Evolutionary conservation across 179 eudicot species (phyloP), one percentile per base, ranked within the genome.

Genomic region (Beta macrorhiza): DNA sequence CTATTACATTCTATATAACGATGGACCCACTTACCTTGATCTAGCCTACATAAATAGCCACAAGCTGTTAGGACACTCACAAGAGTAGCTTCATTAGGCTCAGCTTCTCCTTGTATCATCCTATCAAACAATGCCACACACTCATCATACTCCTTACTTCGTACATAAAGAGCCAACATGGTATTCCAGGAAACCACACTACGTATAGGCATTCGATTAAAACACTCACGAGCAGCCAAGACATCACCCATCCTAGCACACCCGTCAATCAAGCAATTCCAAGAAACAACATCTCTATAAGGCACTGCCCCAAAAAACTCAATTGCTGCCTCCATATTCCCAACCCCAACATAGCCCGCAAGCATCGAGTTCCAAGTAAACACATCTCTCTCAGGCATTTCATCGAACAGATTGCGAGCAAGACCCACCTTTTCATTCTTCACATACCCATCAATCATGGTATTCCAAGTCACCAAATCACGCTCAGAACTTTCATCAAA

Each of bases 391-490:
- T 88, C 88, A 13, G 62, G 73, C 91, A 89, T 92, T 82, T 83
- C 88, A 83, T 92, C 88, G 17, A 92, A 92, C 79, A 90, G 22
- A 11, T 71, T 13, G 5, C 86, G 89, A 2, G 92, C 91, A 75
- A 77, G 44, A 53, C 72, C 83, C 67, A 89, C 79, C 53, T 83
- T 78, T 74, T 90, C 88, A 61, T 88, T 87, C 86, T 89, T 88
- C 72, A 87, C 90, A 76, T 83, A 89, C 82, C 91, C 91, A 83
- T 84, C 88, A 77, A 91, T 88, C 91, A 91, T 90, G 2, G 87
- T 83, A 82, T 89, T 91, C 93, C 93, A 90, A 71, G 86, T 85
- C 76, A 89, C 92, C 85, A 87, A 68, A 87, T 90, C 95, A 17
- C 83, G 86, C 10, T 75, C 85, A 79, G 75, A 74, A 77, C 85